phyloP scores from a whole-genome alignment of 805 yeast genomes.

The Metschnikowia cerradonensis region DNA sequence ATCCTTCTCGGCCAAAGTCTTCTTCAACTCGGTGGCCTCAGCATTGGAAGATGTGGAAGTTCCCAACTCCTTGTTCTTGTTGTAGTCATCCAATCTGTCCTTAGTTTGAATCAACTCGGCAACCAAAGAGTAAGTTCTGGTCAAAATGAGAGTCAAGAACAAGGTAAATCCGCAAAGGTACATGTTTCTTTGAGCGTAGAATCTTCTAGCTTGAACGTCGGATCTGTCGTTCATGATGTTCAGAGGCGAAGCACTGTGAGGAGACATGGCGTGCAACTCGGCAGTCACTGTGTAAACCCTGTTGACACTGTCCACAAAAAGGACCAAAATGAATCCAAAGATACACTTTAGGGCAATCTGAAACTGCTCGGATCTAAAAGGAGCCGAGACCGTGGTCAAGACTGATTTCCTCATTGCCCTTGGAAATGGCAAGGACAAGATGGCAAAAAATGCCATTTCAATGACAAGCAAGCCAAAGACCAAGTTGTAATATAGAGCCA shows the following conservation, averaged over 20 bases:
- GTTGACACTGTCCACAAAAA: constrained; percentile 86
- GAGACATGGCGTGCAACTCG: constrained; percentile 46
- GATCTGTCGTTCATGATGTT: constrained; percentile 53
- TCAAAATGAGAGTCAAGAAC: constrained; percentile 79
- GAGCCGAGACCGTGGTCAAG: constrained; percentile 57
- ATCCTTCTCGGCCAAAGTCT: constrained; percentile 50
- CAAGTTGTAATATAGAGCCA: constrained; percentile 44
- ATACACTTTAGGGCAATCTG: constrained; percentile 77
- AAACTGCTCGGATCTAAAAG: constrained; percentile 67
- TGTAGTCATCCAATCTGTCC: constrained; percentile 48
- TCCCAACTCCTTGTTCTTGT: constrained; percentile 21
- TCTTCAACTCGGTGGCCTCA: constrained; percentile 46
- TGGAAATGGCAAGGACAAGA: constrained; percentile 85
- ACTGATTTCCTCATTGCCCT: constrained; percentile 65
- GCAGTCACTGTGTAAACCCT: constrained; percentile 67
- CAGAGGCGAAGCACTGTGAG: constrained; percentile 15
- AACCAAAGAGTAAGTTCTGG: constrained; percentile 78
- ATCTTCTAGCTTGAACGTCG: constrained; percentile 85
- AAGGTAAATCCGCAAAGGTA: constrained; percentile 93
- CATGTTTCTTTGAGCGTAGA: constrained; percentile 95
- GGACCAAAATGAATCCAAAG: constrained; percentile 74
- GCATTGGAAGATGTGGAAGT: constrained; percentile 17
- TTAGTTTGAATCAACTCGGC: constrained; percentile 65
- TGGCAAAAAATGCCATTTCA: constrained; percentile 76
- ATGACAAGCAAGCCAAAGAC: constrained; percentile 72